Evolutionary conservation across 129 eudicot genomes (phyloP).

Genomic region (Flaveria robusta): DNA sequence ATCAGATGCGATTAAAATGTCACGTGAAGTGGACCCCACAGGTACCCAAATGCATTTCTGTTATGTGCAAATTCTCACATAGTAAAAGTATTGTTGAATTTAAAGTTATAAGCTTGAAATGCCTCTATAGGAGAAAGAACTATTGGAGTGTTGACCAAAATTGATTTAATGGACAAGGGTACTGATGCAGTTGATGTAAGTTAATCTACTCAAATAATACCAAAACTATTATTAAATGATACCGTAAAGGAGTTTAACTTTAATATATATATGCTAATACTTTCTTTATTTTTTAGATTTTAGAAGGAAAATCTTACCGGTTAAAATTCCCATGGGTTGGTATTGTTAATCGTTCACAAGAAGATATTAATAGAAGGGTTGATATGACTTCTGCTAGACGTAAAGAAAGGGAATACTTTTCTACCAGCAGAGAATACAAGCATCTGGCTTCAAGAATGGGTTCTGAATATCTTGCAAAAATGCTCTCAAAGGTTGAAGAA

Average conservation of each 20-base stretch:
- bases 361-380: conserved; percentile 49
- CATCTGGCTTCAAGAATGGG: conserved; percentile 55
- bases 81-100: not conserved
- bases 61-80: not conserved
- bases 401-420: conserved; percentile 51
- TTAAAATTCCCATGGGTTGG: conserved; percentile 57
- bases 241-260: not conserved
- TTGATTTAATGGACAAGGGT: conserved; percentile 59
- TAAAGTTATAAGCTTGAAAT: not conserved
- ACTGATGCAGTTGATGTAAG: conserved; percentile 48
- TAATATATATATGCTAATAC: not conserved
- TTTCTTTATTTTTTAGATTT: conserved; percentile 35
- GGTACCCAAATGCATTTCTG: conserved; percentile 30
- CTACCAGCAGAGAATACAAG: conserved; percentile 42
- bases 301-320: conserved; percentile 50
- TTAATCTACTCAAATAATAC: conserved; percentile 19
- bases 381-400: conserved; percentile 50
- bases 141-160: conserved; percentile 52
- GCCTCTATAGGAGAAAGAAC: conserved; percentile 43
- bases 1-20: conserved; percentile 49
- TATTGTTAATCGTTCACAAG: conserved; percentile 56
- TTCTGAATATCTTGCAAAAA: conserved; percentile 55
- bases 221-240: not conserved
- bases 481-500: conserved; percentile 46
- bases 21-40: conserved; percentile 55